Conservation (phyloP, 2,329 filamentous ascomycete genomes). For the Talaromyces sp. region DNA sequence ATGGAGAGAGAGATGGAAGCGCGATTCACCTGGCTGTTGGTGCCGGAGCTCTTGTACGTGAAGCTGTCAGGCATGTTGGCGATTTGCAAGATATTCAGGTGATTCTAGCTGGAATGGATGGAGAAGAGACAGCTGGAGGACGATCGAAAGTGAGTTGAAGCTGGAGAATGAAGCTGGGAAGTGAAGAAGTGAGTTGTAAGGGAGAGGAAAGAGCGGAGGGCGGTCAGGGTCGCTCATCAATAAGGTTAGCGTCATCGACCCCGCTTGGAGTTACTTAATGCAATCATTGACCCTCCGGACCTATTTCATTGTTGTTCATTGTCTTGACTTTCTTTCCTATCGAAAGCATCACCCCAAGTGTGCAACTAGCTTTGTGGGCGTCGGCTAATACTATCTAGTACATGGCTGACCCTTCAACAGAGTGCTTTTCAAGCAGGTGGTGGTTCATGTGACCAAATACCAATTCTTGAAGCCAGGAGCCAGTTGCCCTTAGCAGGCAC, state of each 20-base stretch:
- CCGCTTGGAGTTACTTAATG: background rate
- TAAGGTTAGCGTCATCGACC: background rate
- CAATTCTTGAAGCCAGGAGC: no score
- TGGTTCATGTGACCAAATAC: background rate
- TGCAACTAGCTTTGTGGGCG: background rate
- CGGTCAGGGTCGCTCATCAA: background rate
- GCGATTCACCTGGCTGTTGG: constrained; percentile 54
- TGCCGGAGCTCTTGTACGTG: constrained; percentile 45
- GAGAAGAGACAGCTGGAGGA: background rate
- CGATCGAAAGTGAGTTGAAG: background rate
- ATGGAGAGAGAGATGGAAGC: background rate
- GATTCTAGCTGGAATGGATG: background rate
- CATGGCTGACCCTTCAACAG: background rate
- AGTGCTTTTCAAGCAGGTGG: background rate
- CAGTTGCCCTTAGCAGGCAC: no score
- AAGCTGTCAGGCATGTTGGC: constrained; percentile 23
- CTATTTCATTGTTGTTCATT: background rate
- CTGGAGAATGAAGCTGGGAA: background rate
- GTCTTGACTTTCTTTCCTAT: background rate
- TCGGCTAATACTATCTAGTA: background rate
- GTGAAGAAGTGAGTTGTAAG: background rate
- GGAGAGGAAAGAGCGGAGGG: background rate
- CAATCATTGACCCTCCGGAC: background rate
- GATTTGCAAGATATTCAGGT: background rate
- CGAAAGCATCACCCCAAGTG: background rate